A percentile compares a stretch with the other conserved stretches of the same genome.
phyloP scores from a whole-genome alignment of 306 rosid species.

The Crataegus laevigata region DNA sequence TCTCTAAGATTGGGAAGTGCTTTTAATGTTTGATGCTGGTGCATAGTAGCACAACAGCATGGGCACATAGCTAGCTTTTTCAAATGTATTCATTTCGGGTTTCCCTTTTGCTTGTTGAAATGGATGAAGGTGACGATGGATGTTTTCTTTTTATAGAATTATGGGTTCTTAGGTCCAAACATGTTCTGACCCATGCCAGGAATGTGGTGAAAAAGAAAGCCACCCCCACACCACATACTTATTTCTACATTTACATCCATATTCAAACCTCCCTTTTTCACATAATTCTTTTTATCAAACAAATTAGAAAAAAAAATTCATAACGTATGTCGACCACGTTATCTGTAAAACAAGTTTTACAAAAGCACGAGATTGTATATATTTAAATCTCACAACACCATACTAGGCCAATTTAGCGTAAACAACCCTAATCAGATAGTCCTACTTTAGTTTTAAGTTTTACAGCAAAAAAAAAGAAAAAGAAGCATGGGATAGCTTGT shows the following conservation, averaged over 20 bases:
- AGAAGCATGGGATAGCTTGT: no score
- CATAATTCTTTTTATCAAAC: no score
- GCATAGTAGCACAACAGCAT: neutral
- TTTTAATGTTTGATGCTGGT: neutral
- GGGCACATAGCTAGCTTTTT: neutral
- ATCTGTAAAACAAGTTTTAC: no score
- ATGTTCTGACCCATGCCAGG: constrained; percentile 28
- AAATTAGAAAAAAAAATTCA: no score
- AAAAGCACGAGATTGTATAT: no score
- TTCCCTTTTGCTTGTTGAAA: constrained; percentile 2
- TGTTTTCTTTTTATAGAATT: constrained; percentile 25
- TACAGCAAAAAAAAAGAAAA: no score
- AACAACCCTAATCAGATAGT: no score
- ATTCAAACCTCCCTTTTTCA: neutral
- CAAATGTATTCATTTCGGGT: neutral
- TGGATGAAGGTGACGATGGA: constrained; percentile 19
- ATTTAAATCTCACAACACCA: no score
- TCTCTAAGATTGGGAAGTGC: neutral
- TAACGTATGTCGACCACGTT: no score
- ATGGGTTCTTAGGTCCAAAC: constrained; percentile 26
- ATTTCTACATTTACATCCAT: neutral
- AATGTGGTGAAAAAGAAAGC: constrained; percentile 54
- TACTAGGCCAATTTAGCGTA: no score
- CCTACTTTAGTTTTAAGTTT: no score
- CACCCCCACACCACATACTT: constrained; percentile 6